Percentiles rank a stretch among this genome's conserved stretches.
Evolutionary conservation across 1,284 basidiomycete genomes (phyloP).

Genomic region (Moesziomyces sp.): DNA sequence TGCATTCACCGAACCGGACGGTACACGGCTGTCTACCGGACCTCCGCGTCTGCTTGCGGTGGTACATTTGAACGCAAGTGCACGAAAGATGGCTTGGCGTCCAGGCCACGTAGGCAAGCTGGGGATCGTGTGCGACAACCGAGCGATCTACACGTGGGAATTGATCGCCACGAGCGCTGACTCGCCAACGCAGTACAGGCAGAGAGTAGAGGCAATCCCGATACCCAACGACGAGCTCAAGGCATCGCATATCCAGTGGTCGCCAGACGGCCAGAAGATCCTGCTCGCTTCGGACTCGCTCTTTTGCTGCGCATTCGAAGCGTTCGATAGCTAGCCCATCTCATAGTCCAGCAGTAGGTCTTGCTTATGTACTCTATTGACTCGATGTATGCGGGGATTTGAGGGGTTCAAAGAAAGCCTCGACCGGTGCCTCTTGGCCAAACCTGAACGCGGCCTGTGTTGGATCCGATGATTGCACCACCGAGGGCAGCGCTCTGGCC

Average conservation of each 20-base stretch:
- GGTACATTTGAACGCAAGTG: conserved; percentile 74
- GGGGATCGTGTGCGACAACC: conserved; percentile 76
- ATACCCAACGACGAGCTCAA: conserved; percentile 50
- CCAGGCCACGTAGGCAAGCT: conserved; percentile 76
- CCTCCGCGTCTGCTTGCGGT: conserved; percentile 75
- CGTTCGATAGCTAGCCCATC: conserved; percentile 11
- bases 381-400: background rate
- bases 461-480: conserved; percentile 28
- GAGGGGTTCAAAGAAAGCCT: conserved; percentile 29
- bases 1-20: conserved; percentile 73
- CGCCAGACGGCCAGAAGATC: conserved; percentile 83
- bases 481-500: conserved; percentile 43
- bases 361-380: conserved; percentile 13
- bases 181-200: conserved; percentile 12
- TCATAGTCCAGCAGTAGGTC: background rate
- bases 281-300: conserved; percentile 77
- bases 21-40: conserved; percentile 67
- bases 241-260: conserved; percentile 77
- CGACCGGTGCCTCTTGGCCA: conserved; percentile 49
- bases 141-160: conserved; percentile 81
- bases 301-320: conserved; percentile 76
- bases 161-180: conserved; percentile 9
- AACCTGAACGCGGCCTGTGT: conserved; percentile 39
- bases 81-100: conserved; percentile 79
- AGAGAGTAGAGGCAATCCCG: conserved; percentile 50